Base-by-base conservation (phyloP, 345 rosid species). In the Pistacia atlantica region DNA sequence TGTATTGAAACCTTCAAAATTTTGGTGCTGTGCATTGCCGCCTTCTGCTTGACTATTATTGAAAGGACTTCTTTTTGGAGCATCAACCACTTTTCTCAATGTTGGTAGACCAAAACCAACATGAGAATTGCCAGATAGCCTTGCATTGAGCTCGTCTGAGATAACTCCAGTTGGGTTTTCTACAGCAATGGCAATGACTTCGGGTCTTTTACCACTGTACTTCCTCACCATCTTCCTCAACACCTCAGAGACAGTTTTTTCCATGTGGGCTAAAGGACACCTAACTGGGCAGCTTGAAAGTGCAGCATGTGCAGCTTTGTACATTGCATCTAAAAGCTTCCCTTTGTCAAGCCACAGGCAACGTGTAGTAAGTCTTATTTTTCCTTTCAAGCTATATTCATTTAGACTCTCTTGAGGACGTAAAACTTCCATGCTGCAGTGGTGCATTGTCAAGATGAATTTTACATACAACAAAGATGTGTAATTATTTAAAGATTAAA, bases 321-420 rank as follows among this genome's bases (percentile, higher is more conserved):
- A 84, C 65, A 96, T 94, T 65, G 94, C 94, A 77, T 93, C 97
- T 67, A 93, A 85, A 38, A 96, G 98, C 85, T 89, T 91, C 75
- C 99, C 97, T 81, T 93, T 93, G 82, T 96, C 99, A 77, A 96
- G 90, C 99, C 99, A 96, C 83, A 96, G 86, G 84, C 99, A 93
- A 33, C 98, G 92, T 11, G 99, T 96, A 20, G 98, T 91, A 83
- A 96, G 93, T 84, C 91, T 90, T 84, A 96, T 88, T 79, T 92
- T 96, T 70, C 97, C 99, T 84, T 91, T 93, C 81, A 96, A 68
- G 73, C 80, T 71, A 80, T 85, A 85, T 60, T 86, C 91, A n/a
- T 62, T 73, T 18, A 37, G 38, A 60, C 87, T 84, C 48, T 86
- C 89, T 54, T 90, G 85, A 16, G 97, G 97, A 51, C 99, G 92